These are phyloP conservation scores for Triadica sebifera DNA, from an alignment of 345 rosid genomes.

Conservation along the genomic window DNA sequence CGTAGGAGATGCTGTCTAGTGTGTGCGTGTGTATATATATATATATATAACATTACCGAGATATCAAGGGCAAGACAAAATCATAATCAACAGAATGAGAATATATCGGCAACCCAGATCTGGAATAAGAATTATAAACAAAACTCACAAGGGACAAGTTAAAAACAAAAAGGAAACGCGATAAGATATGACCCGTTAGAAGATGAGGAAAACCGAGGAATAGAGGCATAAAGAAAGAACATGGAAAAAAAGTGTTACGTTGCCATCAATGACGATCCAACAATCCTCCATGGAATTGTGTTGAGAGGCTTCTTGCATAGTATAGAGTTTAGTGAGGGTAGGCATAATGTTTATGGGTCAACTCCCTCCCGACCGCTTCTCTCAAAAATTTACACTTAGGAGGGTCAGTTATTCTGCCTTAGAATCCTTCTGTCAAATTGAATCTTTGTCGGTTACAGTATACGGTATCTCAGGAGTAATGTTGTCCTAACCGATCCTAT, in stretches of 20 bases:
- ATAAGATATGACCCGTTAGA: not conserved
- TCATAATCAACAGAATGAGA: too few species aligned
- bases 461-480: not conserved
- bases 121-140: not conserved
- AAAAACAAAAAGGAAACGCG: not conserved
- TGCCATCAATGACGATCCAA: conserved; percentile 90
- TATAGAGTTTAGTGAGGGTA: conserved; percentile 61
- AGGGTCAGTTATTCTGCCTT: not conserved
- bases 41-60: too few species aligned
- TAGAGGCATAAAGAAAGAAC: too few species aligned
- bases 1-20: too few species aligned
- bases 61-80: too few species aligned
- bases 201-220: not conserved
- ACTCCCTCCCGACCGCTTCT: not conserved
- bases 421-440: conserved; percentile 5
- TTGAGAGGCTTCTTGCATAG: conserved; percentile 69
- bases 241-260: conserved; percentile 37
- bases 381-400: not conserved
- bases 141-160: not conserved
- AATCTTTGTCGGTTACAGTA: not conserved
- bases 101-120: conserved; percentile 9
- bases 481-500: too few species aligned
- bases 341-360: conserved; percentile 42
- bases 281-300: conserved; percentile 79
- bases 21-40: too few species aligned